phyloP scores from a whole-genome alignment of 108 stramenopile species.

The Cyclotella cryptica region DNA sequence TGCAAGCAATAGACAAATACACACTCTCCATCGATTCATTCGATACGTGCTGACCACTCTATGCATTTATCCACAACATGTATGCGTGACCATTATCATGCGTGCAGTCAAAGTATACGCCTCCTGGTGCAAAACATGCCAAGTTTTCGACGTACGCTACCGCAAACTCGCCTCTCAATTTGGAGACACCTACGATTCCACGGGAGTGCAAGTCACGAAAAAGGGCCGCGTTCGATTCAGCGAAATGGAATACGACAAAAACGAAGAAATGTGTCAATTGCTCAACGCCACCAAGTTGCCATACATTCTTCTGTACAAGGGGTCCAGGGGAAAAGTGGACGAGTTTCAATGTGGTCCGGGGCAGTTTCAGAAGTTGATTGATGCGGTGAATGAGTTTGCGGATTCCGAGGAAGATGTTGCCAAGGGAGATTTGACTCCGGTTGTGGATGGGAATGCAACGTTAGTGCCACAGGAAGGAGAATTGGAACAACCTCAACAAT shows the following conservation, averaged over 20 bases:
- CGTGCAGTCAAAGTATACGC: constrained; percentile 49
- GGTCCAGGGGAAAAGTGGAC: constrained; percentile 36
- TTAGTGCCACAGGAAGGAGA: constrained; percentile 1
- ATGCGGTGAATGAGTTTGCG: constrained; percentile 42
- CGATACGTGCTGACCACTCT: no score
- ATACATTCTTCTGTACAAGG: constrained; percentile 48
- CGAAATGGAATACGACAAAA: constrained; percentile 55
- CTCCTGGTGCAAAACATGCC: constrained; percentile 56
- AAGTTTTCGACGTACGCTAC: constrained; percentile 46
- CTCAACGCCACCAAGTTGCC: constrained; percentile 51
- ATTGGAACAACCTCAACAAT: neutral
- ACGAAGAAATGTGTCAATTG: constrained; percentile 48
- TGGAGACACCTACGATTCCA: constrained; percentile 14
- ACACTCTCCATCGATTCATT: no score
- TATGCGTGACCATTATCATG: no score
- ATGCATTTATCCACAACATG: no score
- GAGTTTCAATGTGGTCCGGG: constrained; percentile 49
- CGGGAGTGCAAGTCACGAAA: neutral
- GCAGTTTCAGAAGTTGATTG: constrained; percentile 39
- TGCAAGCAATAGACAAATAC: no score
- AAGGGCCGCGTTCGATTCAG: constrained; percentile 41
- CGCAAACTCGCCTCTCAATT: constrained; percentile 35
- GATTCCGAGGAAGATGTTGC: constrained; percentile 25
- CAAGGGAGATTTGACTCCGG: no score
- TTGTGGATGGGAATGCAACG: neutral